Evolutionary conservation across 2,329 filamentous ascomycete genomes (phyloP).

Genomic region (Alternaria dauci): DNA sequence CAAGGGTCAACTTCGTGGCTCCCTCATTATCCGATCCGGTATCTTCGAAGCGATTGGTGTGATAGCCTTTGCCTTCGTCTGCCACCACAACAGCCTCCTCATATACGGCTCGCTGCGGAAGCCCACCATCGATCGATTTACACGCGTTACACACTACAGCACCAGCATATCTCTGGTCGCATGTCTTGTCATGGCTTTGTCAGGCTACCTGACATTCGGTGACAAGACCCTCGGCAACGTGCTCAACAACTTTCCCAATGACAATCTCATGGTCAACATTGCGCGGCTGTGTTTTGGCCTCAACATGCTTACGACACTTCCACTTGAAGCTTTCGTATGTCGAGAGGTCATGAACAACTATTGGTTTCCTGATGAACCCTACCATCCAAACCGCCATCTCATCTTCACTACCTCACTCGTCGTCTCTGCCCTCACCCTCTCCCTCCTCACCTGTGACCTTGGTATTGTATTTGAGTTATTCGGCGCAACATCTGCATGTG

Average conservation of each 20-base stretch:
- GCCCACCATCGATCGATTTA: conserved; percentile 94
- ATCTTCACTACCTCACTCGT: conserved; percentile 85
- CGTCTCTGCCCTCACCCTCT: conserved; percentile 77
- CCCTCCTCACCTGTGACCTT: conserved; percentile 88
- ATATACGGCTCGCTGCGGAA: conserved; percentile 96
- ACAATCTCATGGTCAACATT: conserved; percentile 93
- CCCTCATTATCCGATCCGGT: conserved; percentile 81
- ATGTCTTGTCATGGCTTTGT: conserved; percentile 85
- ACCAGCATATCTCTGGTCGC: conserved; percentile 90
- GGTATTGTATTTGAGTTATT: conserved; percentile 96
- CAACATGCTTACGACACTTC: conserved; percentile 98
- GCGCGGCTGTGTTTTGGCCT: conserved; percentile 94
- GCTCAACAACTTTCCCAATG: conserved; percentile 92
- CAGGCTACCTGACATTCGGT: conserved; percentile 92
- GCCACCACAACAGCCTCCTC: conserved; percentile 93
- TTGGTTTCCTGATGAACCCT: conserved; percentile 74
- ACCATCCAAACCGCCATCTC: conserved; percentile 83
- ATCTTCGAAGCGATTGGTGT: conserved; percentile 97
- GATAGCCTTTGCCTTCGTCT: conserved; percentile 88
- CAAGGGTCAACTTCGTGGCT: conserved; percentile 74
- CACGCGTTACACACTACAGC: conserved; percentile 91
- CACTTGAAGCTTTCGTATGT: conserved; percentile 96
- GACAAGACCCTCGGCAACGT: conserved; percentile 93
- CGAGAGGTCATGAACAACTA: conserved; percentile 96
- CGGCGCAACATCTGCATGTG: conserved; percentile 91